Conservation (phyloP, 169 alveolate genomes). For the Plasmodium cynomolgi region DNA sequence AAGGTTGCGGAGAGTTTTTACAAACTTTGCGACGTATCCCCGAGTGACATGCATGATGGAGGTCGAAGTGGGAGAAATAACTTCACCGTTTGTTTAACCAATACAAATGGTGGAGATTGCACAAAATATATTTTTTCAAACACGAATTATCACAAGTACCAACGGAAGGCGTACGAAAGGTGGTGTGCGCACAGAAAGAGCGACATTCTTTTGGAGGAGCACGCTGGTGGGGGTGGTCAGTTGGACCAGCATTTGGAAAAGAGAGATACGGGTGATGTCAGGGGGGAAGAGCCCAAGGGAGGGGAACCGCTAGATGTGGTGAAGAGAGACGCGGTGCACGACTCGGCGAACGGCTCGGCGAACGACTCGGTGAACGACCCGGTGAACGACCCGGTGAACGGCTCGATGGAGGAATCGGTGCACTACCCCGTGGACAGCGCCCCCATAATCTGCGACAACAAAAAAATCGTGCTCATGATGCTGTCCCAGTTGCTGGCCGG, state of each 20-base stretch:
- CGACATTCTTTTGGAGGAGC: slow-evolving; percentile 9
- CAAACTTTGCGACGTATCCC: neutral
- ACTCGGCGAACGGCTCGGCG: neutral
- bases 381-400: neutral
- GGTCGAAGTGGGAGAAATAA: neutral
- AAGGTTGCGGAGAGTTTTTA: neutral
- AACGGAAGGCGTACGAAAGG: slow-evolving; percentile 1
- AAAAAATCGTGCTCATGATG: slow-evolving; percentile 55
- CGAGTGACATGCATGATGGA: neutral
- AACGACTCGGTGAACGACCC: neutral
- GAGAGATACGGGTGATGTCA: neutral
- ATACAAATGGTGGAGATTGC: neutral
- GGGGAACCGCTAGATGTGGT: neutral
- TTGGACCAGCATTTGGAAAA: neutral
- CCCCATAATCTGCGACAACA: slow-evolving; percentile 21
- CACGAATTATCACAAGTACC: slow-evolving; percentile 32
- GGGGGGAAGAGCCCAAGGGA: neutral
- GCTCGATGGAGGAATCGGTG: neutral
- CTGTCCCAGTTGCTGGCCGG: slow-evolving; percentile 55
- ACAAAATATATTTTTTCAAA: slow-evolving; percentile 25
- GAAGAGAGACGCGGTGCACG: neutral
- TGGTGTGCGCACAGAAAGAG: neutral
- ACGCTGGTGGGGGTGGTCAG: neutral
- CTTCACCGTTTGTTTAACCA: neutral
- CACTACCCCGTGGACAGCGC: neutral